Base-by-base conservation (phyloP, 768 basidiomycete genomes). In the Neoboletus brunneissimus region DNA sequence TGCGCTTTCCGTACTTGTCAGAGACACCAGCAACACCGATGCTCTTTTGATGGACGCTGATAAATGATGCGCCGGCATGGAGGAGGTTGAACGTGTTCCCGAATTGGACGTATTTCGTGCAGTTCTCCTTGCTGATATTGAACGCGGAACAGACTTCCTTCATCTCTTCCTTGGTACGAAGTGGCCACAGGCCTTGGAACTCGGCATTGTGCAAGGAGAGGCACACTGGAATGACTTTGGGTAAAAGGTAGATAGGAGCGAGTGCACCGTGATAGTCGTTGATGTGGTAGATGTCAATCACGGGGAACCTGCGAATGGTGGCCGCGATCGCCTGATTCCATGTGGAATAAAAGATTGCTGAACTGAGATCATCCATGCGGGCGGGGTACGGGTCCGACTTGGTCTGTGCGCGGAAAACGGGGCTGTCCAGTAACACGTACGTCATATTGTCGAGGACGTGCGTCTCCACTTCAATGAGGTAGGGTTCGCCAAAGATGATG, bases 321-420 rank as follows among this genome's bases (percentile, higher is more conserved):
- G 92, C 87, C 18, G 94, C 93, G 60, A 97, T 94, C 43, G 94
- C 92, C 73, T 97, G 94, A 67, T 97, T 97, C 94, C 94, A 97
- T 18, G 94, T 94, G 48, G 94, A 96, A 72, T 97, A 97, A 80
- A 96, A 97, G 67, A 96, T 96, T 41, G 94, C 94, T 11, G 94
- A 96, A 62, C 89, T 90, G 60, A 97, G 80, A 71, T 97, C 94
- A 68, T 97, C 94, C 94, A 97, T 97, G 64, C 94, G 91, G 65
- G 92, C 89, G 31, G 94, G 94, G 71, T 97, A 97, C 3, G 94
- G 94, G 65, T 97, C 94, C 0, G 94, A 79, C 73, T 96, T 97
- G 16, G 94, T 95, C 73, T 97, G 94, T 3, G 94, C 93, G 45
- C 94, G 88, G 85, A 97, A 97, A 23, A 97, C 94, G 43, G 94